Conservation (phyloP, 129 eudicot species). For the sunflower (Helianthus annuus) region HanXRQr2.0-SUNRISE NC_035438.2:504677-505176, state of each 20-base stretch:
- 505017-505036: background rate
- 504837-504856: background rate
- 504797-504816: slow-evolving; percentile 31
- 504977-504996: too few relatives aligned
- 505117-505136: slow-evolving; percentile 17
- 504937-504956: background rate
- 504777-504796: slow-evolving; percentile 74
- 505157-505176: slow-evolving; percentile 57
- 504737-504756: slow-evolving; percentile 86
- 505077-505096: background rate
- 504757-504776: slow-evolving; percentile 74
- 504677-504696: slow-evolving; percentile 44
- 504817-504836: background rate
- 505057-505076: background rate
- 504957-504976: background rate
- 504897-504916: background rate
- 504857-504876: background rate
- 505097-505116: background rate
- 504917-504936: too few relatives aligned
- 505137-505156: slow-evolving; percentile 45
- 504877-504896: background rate
- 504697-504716: slow-evolving; percentile 20
- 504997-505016: background rate
- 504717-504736: slow-evolving; percentile 58
- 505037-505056: background rate